Percentiles rank a stretch among this genome's conserved stretches.
phyloP scores from a whole-genome alignment of 805 yeast species.

The Kodamaea nitidulidarum region DNA sequence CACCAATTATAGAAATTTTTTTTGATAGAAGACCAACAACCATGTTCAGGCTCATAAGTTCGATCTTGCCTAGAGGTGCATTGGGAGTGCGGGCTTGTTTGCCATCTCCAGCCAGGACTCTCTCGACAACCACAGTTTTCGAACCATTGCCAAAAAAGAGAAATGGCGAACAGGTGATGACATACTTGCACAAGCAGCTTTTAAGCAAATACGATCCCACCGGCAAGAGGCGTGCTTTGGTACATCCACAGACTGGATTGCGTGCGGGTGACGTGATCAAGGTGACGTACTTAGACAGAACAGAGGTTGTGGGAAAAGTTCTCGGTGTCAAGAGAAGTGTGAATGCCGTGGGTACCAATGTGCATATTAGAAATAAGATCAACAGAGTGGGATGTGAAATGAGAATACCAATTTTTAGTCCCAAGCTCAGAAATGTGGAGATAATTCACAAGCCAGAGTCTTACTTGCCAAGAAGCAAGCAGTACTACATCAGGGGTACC shows the following conservation, averaged over 20 bases:
- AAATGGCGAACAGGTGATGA: constrained; percentile 42
- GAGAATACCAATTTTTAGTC: constrained; percentile 76
- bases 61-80: constrained; percentile 1
- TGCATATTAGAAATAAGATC: constrained; percentile 79
- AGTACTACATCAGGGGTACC: constrained; percentile 81
- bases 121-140: constrained; percentile 30
- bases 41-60: constrained; percentile 7
- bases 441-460: constrained; percentile 67
- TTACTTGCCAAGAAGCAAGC: constrained; percentile 76
- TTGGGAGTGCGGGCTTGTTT: not conserved
- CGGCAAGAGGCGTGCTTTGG: constrained; percentile 59
- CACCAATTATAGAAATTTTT: constrained; percentile 7
- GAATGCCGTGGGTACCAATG: constrained; percentile 64
- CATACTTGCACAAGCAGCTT: constrained; percentile 48
- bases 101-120: constrained; percentile 1
- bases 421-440: constrained; percentile 73
- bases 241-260: constrained; percentile 47
- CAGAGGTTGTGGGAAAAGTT: constrained; percentile 72
- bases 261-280: constrained; percentile 81
- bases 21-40: constrained; percentile 3
- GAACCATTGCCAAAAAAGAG: constrained; percentile 50
- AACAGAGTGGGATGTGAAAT: constrained; percentile 82
- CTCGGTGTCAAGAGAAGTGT: constrained; percentile 64
- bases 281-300: constrained; percentile 64
- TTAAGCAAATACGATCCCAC: constrained; percentile 62